Evolutionary conservation across 2,329 filamentous ascomycete genomes (phyloP), one percentile per base, ranked within the genome.

Genomic region (Botrytis paeoniae): DNA sequence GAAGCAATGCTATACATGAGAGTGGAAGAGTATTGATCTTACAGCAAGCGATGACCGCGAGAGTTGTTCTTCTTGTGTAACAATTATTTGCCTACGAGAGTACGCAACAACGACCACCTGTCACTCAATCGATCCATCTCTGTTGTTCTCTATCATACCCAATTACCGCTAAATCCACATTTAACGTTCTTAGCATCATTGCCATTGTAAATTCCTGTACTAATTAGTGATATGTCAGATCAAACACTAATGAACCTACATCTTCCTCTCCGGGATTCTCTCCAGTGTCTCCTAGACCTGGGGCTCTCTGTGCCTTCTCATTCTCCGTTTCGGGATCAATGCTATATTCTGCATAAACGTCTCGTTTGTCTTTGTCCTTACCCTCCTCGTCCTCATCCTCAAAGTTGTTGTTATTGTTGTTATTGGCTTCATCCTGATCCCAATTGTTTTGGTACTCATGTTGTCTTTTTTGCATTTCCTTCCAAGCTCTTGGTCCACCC

Each of bases 131-230:
- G 69, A 85, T 81, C 90, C 90, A 92, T 78, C 83, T 83, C 79
- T 91, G 87, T 70, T 82, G 80, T 20, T 83, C 80, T 73, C 85
- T 84, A 80, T 91, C 89, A 79, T 87, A 92, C 8, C 90, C 90
- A 75, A 93, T 90, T n/a, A 87, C 78, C 66, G 85, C 82, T 7
- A 88, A 81, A 72, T 91, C 89, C 73, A 92, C 87, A 77, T 91
- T 90, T 73, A 92, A 82, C 43, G 86, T 88, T 76, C 86, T 86
- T 25, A 93, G 84, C 90, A 92, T 92, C 85, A 88, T 89, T 65
- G 87, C 89, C 86, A 93, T 91, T 20, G 89, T 91, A 78, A 92
- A 92, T 20, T 86, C 86, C 89, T 90, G 76, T 10, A 60, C 14
- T 51, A 22, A 62, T 77, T 66, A 77, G 73, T 57, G 20, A 29